phyloP scores from a whole-genome alignment of 176 grass and related monocot species.

The Neostapfia colusana region DNA sequence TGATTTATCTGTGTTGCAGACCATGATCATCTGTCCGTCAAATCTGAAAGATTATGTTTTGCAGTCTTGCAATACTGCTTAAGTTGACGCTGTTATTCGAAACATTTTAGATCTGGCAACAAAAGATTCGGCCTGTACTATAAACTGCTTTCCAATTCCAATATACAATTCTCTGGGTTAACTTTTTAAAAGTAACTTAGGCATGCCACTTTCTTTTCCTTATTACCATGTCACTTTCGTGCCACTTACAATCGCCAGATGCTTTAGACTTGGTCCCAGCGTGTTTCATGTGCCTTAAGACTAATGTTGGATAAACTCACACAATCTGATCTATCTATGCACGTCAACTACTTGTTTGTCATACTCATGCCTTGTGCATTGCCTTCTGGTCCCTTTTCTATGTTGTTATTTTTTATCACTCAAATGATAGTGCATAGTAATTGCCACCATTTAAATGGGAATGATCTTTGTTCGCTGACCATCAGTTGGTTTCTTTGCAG shows the following conservation, averaged over 20 bases:
- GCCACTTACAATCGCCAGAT: conserved; percentile 23
- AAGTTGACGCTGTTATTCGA: conserved; percentile 1
- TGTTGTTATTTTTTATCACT: conserved; percentile 18
- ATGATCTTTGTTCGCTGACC: conserved; percentile 13
- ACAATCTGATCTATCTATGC: conserved; percentile 1
- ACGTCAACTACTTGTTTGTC: conserved; percentile 19
- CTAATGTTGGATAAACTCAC: conserved; percentile 17
- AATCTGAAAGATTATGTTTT: conserved; percentile 22
- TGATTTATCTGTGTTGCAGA: not conserved
- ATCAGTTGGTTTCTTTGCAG: conserved; percentile 49
- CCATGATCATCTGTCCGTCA: not conserved
- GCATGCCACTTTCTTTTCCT: conserved; percentile 16
- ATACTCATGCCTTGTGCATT: not conserved
- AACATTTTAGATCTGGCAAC: conserved; percentile 19
- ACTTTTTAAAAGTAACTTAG: not conserved
- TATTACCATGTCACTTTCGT: conserved; percentile 43
- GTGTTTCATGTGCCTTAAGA: conserved; percentile 31
- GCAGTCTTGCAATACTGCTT: not conserved
- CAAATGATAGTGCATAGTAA: not conserved
- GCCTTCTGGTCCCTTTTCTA: conserved; percentile 12
- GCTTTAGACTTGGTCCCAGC: conserved; percentile 24
- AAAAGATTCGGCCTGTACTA: not conserved
- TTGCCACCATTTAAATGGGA: conserved; percentile 3
- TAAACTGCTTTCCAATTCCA: conserved; percentile 1
- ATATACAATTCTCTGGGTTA: not conserved